These are phyloP conservation scores for Suhomyces sp. DNA, from an alignment of 805 yeast genomes.

Conservation along the genomic window DNA sequence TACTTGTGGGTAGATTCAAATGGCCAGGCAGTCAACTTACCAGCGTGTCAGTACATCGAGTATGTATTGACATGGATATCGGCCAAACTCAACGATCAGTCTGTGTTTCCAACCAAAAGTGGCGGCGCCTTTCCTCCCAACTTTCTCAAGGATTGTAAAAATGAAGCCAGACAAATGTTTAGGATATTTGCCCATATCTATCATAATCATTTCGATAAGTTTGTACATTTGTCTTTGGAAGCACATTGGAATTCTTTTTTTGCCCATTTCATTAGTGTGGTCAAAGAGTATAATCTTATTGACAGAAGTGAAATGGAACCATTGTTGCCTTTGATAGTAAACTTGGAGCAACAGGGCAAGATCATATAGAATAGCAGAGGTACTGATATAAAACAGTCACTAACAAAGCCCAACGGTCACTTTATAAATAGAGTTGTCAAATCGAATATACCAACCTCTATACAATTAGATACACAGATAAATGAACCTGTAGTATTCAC, in stretches of 20 bases:
- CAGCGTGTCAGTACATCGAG: conserved; percentile 92
- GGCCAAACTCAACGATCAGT: conserved; percentile 82
- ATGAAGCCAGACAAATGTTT: conserved; percentile 88
- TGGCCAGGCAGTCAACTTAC: conserved; percentile 78
- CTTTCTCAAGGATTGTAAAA: conserved; percentile 77
- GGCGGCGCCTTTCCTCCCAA: conserved; percentile 89
- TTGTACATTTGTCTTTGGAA: conserved; percentile 87
- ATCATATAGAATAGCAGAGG: conserved; percentile 41
- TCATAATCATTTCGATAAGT: conserved; percentile 90
- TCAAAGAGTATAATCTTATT: conserved; percentile 76
- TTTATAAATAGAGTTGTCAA: too few species aligned
- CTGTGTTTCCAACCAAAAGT: conserved; percentile 85
- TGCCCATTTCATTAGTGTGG: conserved; percentile 87
- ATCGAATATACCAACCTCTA: background rate
- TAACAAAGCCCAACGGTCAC: background rate
- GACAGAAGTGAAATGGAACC: conserved; percentile 82
- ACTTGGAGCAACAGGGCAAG: conserved; percentile 83
- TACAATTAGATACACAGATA: background rate
- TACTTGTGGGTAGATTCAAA: conserved; percentile 83
- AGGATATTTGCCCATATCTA: conserved; percentile 94
- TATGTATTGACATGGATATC: conserved; percentile 88
- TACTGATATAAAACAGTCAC: background rate
- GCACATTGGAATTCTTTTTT: conserved; percentile 98
- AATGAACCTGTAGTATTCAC: background rate
- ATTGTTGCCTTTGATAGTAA: conserved; percentile 68